Evolutionary conservation across 768 basidiomycete species (phyloP).

Genomic region (Lactarius indigo): DNA sequence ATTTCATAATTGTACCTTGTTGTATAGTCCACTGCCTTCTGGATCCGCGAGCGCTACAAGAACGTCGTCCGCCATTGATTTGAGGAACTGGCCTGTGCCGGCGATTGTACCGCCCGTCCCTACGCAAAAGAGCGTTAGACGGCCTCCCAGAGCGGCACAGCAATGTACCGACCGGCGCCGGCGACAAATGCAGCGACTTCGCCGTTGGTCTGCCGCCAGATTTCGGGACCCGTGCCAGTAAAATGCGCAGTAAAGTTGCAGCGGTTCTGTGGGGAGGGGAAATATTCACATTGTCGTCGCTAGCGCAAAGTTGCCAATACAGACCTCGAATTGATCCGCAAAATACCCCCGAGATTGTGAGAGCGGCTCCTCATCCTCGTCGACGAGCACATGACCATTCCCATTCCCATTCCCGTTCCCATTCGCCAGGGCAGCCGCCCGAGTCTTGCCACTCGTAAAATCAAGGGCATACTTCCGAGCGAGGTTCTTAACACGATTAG

Average conservation of each 20-base stretch:
- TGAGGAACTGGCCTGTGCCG: slow-evolving; percentile 77
- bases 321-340: slow-evolving; percentile 91
- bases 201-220: slow-evolving; percentile 90
- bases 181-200: slow-evolving; percentile 79
- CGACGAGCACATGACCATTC: slow-evolving; percentile 29
- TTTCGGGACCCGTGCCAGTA: slow-evolving; percentile 88
- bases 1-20: slow-evolving; percentile 55
- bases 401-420: slow-evolving; percentile 31
- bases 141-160: background rate
- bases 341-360: slow-evolving; percentile 78
- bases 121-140: background rate
- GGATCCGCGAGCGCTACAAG: slow-evolving; percentile 83
- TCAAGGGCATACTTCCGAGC: slow-evolving; percentile 73
- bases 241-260: slow-evolving; percentile 91
- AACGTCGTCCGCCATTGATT: slow-evolving; percentile 63
- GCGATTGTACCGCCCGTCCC: slow-evolving; percentile 97
- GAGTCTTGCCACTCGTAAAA: slow-evolving; percentile 52
- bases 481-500: slow-evolving; percentile 61
- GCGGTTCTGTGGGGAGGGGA: slow-evolving; percentile 51
- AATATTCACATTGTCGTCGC: background rate
- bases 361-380: slow-evolving; percentile 41
- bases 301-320: background rate
- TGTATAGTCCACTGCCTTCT: slow-evolving; percentile 91
- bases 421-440: slow-evolving; percentile 29
- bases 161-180: slow-evolving; percentile 64